These are phyloP conservation scores for Pseudogymnoascus sp. DNA, from an alignment of 2,329 filamentous ascomycete genomes.

Conservation along the genomic window DNA sequence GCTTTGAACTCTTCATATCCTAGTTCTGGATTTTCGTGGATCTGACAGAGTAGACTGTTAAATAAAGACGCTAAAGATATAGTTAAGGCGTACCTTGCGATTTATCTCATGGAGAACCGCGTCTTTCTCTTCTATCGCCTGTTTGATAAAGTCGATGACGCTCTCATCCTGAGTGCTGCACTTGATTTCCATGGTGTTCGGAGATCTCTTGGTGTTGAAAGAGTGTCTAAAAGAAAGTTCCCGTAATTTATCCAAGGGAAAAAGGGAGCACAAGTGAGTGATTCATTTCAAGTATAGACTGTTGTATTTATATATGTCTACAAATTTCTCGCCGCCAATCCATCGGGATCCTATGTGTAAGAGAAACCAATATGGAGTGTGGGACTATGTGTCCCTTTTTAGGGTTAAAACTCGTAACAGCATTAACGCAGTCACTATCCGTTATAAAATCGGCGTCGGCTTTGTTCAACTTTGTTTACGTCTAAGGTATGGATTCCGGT, in stretches of 20 bases:
- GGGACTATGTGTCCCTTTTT: not conserved
- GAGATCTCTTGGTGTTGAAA: not conserved
- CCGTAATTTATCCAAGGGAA: not conserved
- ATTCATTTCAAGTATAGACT: conserved; percentile 10
- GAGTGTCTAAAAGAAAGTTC: not conserved
- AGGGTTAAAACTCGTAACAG: not conserved
- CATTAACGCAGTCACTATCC: not conserved
- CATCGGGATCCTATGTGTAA: not conserved
- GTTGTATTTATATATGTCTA: not conserved
- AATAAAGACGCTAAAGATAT: not conserved
- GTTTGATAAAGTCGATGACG: not conserved
- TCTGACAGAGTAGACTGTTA: conserved; percentile 23
- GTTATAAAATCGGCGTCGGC: not conserved
- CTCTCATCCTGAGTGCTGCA: not conserved
- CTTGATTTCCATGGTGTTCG: not conserved
- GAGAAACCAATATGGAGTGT: not conserved
- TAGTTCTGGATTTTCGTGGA: conserved; percentile 42
- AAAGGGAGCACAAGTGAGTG: not conserved
- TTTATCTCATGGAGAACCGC: not conserved
- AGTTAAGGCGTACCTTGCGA: not conserved
- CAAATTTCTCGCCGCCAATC: not conserved
- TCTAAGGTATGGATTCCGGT: not conserved
- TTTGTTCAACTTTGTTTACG: not conserved
- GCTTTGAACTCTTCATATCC: conserved; percentile 43
- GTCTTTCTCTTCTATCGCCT: not conserved